Percentiles rank a stretch among this genome's conserved stretches.
Evolutionary conservation across 257 asterid species (phyloP).

Genomic region (Nicotiana attenuata): DNA sequence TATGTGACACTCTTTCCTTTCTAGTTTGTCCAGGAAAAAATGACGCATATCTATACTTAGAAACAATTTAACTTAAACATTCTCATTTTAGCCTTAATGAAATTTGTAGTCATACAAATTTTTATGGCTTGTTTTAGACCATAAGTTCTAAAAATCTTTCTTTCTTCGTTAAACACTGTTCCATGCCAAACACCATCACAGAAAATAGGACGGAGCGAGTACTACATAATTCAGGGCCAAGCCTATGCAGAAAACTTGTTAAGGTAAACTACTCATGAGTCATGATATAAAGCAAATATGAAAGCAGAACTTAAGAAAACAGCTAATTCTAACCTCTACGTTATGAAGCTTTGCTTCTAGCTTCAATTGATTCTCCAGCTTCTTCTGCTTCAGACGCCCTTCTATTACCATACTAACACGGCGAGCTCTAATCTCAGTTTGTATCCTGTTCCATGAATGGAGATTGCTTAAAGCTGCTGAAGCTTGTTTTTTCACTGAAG

Average conservation of each 20-base stretch:
- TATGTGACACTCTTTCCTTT: too few relatives aligned
- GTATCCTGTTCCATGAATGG: slow-evolving; percentile 77
- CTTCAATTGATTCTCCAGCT: slow-evolving; percentile 70
- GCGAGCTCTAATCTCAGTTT: slow-evolving; percentile 63
- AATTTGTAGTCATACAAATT: too few relatives aligned
- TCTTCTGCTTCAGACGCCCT: slow-evolving; percentile 75
- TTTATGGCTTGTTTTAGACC: too few relatives aligned
- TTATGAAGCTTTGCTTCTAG: slow-evolving; percentile 86
- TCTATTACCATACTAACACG: slow-evolving; percentile 68
- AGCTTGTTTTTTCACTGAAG: slow-evolving; percentile 70
- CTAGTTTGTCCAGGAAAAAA: too few relatives aligned
- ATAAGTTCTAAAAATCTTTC: too few relatives aligned
- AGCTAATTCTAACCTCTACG: slow-evolving; percentile 47
- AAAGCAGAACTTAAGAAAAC: background rate
- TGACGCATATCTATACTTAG: too few relatives aligned
- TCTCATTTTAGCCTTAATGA: too few relatives aligned
- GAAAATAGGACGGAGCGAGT: too few relatives aligned
- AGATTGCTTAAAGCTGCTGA: slow-evolving; percentile 51
- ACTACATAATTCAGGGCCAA: background rate
- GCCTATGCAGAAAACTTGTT: background rate
- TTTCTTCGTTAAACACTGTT: too few relatives aligned
- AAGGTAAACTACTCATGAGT: background rate
- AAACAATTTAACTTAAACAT: too few relatives aligned
- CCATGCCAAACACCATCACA: too few relatives aligned
- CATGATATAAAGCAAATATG: background rate